phyloP scores from a whole-genome alignment of 768 basidiomycete genomes.

The Amanita subjunquillea region DNA sequence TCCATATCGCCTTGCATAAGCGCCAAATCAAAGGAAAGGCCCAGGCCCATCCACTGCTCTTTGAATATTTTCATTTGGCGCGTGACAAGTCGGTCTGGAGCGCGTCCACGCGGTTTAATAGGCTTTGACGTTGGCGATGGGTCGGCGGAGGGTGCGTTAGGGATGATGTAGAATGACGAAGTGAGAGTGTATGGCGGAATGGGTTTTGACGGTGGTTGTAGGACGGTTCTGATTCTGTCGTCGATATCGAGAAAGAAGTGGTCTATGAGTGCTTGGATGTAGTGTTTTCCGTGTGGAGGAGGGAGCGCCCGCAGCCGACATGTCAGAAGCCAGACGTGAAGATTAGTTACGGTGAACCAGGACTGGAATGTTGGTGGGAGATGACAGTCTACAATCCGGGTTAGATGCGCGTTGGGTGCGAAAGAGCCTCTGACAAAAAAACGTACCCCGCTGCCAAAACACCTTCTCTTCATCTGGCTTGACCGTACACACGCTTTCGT shows the following conservation, averaged over 20 bases:
- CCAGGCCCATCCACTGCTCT: slow-evolving; percentile 84
- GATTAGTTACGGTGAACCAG: slow-evolving; percentile 90
- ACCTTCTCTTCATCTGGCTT: slow-evolving; percentile 46
- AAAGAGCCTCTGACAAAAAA: neutral
- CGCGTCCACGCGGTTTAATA: slow-evolving; percentile 21
- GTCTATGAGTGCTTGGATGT: slow-evolving; percentile 78
- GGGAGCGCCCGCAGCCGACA: slow-evolving; percentile 83
- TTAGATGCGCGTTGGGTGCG: slow-evolving; percentile 1
- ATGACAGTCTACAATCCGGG: slow-evolving; percentile 47
- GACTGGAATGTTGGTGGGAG: slow-evolving; percentile 93
- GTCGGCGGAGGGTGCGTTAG: slow-evolving; percentile 20
- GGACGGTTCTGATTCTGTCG: slow-evolving; percentile 74
- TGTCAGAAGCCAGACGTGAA: slow-evolving; percentile 87
- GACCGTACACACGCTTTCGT: slow-evolving; percentile 43
- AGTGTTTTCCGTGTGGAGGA: slow-evolving; percentile 47
- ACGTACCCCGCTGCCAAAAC: slow-evolving; percentile 61
- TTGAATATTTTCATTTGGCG: slow-evolving; percentile 88
- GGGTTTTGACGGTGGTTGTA: slow-evolving; percentile 43
- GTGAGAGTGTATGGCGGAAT: slow-evolving; percentile 33
- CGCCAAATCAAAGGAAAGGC: slow-evolving; percentile 69
- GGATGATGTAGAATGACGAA: slow-evolving; percentile 36
- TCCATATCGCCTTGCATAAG: slow-evolving; percentile 70
- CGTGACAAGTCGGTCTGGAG: slow-evolving; percentile 70
- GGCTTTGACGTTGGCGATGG: slow-evolving; percentile 1
- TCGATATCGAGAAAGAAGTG: slow-evolving; percentile 95